phyloP scores from a whole-genome alignment of 495 filamentous ascomycete species.

The Parathielavia appendiculata region DNA sequence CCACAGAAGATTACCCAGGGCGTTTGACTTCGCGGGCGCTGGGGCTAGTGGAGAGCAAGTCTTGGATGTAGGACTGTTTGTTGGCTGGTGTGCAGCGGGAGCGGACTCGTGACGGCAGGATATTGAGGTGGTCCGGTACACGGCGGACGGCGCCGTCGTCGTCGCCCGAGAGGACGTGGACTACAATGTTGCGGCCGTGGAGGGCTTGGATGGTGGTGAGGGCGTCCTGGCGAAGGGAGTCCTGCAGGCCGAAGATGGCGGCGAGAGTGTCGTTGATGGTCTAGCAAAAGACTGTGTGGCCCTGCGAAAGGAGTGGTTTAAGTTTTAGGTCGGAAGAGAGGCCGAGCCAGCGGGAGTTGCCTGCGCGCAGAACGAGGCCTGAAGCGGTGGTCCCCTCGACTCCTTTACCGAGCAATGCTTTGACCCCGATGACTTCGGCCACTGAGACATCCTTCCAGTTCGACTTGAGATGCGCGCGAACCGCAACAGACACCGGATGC shows the following conservation, averaged over 20 bases:
- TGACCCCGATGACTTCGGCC: neutral
- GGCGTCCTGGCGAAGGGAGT: neutral
- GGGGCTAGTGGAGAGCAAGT: neutral
- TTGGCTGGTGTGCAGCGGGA: neutral
- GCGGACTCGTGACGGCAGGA: neutral
- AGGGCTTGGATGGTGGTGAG: neutral
- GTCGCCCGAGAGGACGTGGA: constrained; percentile 5
- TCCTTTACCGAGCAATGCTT: neutral
- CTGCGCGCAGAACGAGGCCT: neutral
- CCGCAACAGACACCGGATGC: neutral
- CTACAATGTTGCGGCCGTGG: neutral
- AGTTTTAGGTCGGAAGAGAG: neutral
- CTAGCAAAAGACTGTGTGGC: neutral
- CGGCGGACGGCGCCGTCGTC: constrained; percentile 1
- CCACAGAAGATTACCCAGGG: constrained; percentile 4
- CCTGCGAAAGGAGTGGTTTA: neutral
- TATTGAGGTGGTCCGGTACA: neutral
- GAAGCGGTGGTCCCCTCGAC: neutral
- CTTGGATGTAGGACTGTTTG: constrained; percentile 2
- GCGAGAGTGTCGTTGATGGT: neutral
- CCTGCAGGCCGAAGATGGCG: neutral
- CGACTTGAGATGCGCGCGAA: neutral
- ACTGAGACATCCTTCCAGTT: neutral
- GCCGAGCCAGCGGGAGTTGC: constrained; percentile 1
- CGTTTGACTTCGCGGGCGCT: neutral